Base-by-base conservation (phyloP, 2,329 filamentous ascomycete genomes). In the Endothia cerciana region DNA sequence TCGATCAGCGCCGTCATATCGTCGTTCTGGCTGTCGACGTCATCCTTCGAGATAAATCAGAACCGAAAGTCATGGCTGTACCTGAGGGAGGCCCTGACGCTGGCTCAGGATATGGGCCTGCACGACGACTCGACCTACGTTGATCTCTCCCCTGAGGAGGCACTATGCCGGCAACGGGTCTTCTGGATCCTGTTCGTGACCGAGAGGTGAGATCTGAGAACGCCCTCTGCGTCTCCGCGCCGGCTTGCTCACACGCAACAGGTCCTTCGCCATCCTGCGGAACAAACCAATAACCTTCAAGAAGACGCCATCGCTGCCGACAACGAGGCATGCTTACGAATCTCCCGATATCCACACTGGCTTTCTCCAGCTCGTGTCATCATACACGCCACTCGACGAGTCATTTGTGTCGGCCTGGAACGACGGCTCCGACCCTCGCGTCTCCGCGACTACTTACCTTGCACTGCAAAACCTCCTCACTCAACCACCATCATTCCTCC, bases 351-450 rank as follows among this genome's bases (percentile, higher is more conserved):
- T 87, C 63, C 79, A 86, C 38, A 77, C 82, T 13, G 87, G 88
- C 1, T 88, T 90, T 68, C 78, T 86, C 41, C 83, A 87, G 68
- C 79, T 90, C 13, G 84, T 89, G 55, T 82, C 85, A 60, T 82
- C 88, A 17, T 90, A 87, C 74, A 82, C 84, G 41, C 86, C 86
- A 1, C 84, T 90, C 45, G 86, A 90, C 71, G 85, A 89, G 69
- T 84, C 82, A 0, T 89, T 90, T 70, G 81, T 90, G 17, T 82
- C 83, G 13, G 79, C 87, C 0, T 90, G 88, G 87, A 90, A 90
- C 73, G 86, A 88, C 68, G 80, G 83, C 4, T 78, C 78, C 25
- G 76, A 78, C 51, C 75, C 78, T 55, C 65, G 71, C 25, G 73
- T 78, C 53, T 75, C 72, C 49, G 72, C 72, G 5, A 70, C 73